Conservation (phyloP, 2,329 filamentous ascomycete species). For the Metarhizium guizhouense region DNA sequence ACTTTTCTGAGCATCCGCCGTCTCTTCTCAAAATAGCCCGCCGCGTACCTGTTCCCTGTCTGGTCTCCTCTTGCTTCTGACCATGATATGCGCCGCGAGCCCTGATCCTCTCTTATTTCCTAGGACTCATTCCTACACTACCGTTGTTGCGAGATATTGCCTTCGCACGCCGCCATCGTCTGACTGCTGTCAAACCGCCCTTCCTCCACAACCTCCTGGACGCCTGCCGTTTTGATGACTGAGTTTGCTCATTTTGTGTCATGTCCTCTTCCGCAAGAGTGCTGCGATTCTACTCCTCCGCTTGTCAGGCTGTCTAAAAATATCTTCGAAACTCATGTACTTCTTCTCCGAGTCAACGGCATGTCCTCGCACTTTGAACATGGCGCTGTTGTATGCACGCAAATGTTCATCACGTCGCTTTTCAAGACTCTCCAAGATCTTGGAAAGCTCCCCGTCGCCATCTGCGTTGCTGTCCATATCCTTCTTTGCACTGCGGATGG, state of each 20-base stretch:
- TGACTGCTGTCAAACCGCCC: too few relatives aligned
- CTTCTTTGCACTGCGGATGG: slow-evolving; percentile 14
- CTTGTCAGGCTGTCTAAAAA: slow-evolving; percentile 18
- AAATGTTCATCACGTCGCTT: slow-evolving; percentile 17
- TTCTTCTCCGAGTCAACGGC: slow-evolving; percentile 18
- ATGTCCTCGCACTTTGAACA: slow-evolving; percentile 20
- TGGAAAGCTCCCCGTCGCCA: neutral
- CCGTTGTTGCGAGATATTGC: too few relatives aligned
- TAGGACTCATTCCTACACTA: too few relatives aligned
- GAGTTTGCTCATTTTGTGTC: neutral
- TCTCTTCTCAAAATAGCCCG: too few relatives aligned
- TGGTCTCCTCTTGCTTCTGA: too few relatives aligned
- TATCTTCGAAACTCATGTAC: slow-evolving; percentile 15
- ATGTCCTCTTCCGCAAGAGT: neutral
- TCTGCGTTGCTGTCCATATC: slow-evolving; percentile 7
- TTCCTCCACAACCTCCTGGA: neutral
- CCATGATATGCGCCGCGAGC: too few relatives aligned
- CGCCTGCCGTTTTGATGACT: neutral
- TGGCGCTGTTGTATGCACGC: slow-evolving; percentile 15
- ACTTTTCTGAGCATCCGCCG: neutral
- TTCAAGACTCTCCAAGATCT: slow-evolving; percentile 13
- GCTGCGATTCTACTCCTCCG: slow-evolving; percentile 6
- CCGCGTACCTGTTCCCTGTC: too few relatives aligned
- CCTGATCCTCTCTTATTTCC: too few relatives aligned
- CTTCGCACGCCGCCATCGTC: too few relatives aligned